A percentile compares a stretch with the other conserved stretches of the same genome.
These are phyloP conservation scores for Pyrenophora teres DNA, from an alignment of 2,329 filamentous ascomycete genomes.

Conservation along the genomic window DNA sequence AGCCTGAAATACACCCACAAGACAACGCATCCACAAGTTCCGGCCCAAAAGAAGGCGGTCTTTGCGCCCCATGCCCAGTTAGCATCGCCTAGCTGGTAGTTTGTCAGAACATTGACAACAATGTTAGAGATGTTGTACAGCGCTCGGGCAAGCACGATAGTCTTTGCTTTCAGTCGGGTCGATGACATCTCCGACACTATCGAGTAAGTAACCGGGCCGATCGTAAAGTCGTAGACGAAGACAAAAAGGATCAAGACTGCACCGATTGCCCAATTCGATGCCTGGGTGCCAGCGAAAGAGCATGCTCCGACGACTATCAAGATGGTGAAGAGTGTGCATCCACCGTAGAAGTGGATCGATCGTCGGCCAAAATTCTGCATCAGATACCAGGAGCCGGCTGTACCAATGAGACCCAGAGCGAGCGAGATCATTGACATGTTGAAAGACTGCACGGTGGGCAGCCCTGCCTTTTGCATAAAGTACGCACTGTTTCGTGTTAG, in stretches of 20 bases:
- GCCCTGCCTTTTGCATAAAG: slow-evolving; percentile 54
- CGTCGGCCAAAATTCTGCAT: slow-evolving; percentile 81
- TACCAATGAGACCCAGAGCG: slow-evolving; percentile 71
- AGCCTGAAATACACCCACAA: slow-evolving; percentile 79
- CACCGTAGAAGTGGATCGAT: slow-evolving; percentile 72
- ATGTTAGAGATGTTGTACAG: slow-evolving; percentile 78
- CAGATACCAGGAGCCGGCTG: slow-evolving; percentile 77
- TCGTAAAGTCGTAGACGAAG: slow-evolving; percentile 80
- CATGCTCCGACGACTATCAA: slow-evolving; percentile 81
- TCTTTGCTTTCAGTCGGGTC: slow-evolving; percentile 83
- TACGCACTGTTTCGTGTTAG: slow-evolving; percentile 43
- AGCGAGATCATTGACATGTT: slow-evolving; percentile 59
- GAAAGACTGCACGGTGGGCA: slow-evolving; percentile 49
- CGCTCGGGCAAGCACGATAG: slow-evolving; percentile 80
- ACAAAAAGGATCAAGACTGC: slow-evolving; percentile 49
- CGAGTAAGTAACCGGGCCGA: slow-evolving; percentile 87
- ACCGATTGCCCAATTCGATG: slow-evolving; percentile 52
- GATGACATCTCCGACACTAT: slow-evolving; percentile 83
- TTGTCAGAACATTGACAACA: slow-evolving; percentile 75
- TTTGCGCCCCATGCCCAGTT: slow-evolving; percentile 86
- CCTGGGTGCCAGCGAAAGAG: slow-evolving; percentile 59
- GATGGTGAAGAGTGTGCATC: slow-evolving; percentile 62
- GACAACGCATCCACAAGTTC: slow-evolving; percentile 75
- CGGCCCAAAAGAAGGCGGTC: slow-evolving; percentile 83
- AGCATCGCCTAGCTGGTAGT: slow-evolving; percentile 44